Evolutionary conservation across 1,284 basidiomycete genomes (phyloP).

Genomic region (Rhodotorula sp.): DNA sequence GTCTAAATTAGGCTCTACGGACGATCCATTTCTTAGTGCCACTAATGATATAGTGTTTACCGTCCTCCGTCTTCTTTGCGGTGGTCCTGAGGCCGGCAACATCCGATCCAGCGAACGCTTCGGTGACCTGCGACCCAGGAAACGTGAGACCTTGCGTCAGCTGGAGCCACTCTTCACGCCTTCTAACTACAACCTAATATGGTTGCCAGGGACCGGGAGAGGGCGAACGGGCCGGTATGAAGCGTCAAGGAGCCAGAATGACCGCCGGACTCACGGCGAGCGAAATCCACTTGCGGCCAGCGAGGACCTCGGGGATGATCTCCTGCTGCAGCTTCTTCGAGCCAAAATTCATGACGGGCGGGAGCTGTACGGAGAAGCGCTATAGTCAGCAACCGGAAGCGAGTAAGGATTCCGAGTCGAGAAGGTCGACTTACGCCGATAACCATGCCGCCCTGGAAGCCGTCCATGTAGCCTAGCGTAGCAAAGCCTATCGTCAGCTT

Average conservation of each 20-base stretch:
- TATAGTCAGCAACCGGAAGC: background rate
- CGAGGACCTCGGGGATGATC: constrained; percentile 75
- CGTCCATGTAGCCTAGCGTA: constrained; percentile 66
- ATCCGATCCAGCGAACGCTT: constrained; percentile 67
- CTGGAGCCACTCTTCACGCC: no score
- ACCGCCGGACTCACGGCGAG: constrained; percentile 58
- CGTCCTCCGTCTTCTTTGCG: constrained; percentile 63
- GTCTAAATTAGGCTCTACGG: background rate
- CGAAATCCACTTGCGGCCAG: constrained; percentile 74
- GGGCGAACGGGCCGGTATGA: background rate
- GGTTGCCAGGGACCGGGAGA: no score
- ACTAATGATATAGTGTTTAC: constrained; percentile 73
- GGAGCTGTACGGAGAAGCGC: constrained; percentile 20
- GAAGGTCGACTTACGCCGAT: constrained; percentile 69
- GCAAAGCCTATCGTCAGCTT: background rate
- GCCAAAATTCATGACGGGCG: constrained; percentile 71
- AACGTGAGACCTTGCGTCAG: no score
- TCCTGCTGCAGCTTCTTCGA: constrained; percentile 70
- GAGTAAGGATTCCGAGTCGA: background rate
- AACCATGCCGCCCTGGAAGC: constrained; percentile 67
- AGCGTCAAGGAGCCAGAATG: background rate
- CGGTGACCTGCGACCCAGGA: constrained; percentile 55
- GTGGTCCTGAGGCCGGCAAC: constrained; percentile 60
- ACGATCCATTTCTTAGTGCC: constrained; percentile 48
- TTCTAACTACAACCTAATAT: no score